Evolutionary conservation across 148 eudicot species (phyloP).

Genomic region (Diospyros lotus): DNA sequence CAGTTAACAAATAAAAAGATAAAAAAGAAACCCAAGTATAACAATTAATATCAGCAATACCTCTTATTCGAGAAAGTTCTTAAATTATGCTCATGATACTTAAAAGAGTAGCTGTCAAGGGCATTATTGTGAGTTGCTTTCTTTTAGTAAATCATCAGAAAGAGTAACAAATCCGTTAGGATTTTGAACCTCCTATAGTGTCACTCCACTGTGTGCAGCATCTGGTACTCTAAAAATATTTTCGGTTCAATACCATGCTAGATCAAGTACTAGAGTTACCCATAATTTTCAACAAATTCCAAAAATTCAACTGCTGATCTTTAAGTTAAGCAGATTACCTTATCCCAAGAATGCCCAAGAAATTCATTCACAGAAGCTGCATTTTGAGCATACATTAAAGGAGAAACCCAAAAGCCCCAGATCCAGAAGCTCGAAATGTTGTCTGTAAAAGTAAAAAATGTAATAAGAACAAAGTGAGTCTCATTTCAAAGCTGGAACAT

Average conservation of each 20-base stretch:
- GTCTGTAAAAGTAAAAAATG: conserved; percentile 40
- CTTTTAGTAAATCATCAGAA: background rate
- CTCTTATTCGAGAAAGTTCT: too few relatives aligned
- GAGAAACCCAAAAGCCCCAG: conserved; percentile 99
- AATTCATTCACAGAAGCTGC: conserved; percentile 94
- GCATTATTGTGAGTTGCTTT: background rate
- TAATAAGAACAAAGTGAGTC: background rate
- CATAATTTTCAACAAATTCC: background rate
- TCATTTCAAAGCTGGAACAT: conserved; percentile 1
- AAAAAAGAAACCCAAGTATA: too few relatives aligned
- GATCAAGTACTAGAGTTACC: background rate
- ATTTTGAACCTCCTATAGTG: background rate
- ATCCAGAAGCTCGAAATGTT: conserved; percentile 89
- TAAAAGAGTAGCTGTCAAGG: too few relatives aligned
- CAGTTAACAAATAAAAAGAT: too few relatives aligned
- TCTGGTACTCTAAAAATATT: background rate
- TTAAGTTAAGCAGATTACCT: conserved; percentile 39
- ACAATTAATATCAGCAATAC: too few relatives aligned
- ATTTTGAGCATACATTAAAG: conserved; percentile 89
- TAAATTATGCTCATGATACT: too few relatives aligned
- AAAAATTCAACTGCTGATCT: background rate
- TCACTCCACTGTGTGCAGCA: background rate
- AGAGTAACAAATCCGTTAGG: background rate
- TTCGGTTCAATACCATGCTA: background rate
- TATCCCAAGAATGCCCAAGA: conserved; percentile 94